Conservation (phyloP, 331 rosid species). For the Quercus phellos region DNA sequence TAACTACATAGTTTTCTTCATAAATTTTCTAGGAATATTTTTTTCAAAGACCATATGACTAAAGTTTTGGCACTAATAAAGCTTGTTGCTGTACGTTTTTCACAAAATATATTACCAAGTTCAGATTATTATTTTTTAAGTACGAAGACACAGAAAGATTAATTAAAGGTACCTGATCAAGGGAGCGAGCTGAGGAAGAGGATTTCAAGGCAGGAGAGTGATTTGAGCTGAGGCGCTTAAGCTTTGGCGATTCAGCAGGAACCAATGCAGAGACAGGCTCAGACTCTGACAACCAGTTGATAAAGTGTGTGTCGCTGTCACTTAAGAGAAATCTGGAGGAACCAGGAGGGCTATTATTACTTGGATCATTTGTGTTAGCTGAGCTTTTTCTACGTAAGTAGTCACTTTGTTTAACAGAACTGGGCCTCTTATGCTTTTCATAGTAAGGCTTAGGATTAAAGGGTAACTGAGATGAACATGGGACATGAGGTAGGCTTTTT, state of each 20-base stretch:
- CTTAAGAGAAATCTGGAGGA: conserved; percentile 54
- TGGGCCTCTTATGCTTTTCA: conserved; percentile 44
- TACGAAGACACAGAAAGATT: background rate
- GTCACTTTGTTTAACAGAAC: conserved; percentile 37
- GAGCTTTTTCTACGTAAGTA: conserved; percentile 48
- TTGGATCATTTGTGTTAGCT: conserved; percentile 37
- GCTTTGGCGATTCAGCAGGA: conserved; percentile 14
- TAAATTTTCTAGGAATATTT: background rate
- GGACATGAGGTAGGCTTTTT: conserved; percentile 37
- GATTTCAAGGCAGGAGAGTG: conserved; percentile 25
- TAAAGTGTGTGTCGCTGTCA: conserved; percentile 40
- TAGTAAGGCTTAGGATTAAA: conserved; percentile 53
- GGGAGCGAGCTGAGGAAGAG: conserved; percentile 45
- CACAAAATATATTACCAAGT: background rate
- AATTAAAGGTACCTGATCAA: conserved; percentile 50
- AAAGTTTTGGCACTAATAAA: no score
- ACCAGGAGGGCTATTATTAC: conserved; percentile 12
- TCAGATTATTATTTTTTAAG: background rate
- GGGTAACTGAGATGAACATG: conserved; percentile 67
- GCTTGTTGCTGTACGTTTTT: background rate
- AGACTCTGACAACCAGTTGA: conserved; percentile 52
- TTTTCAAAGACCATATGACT: no score
- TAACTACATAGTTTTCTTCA: no score
- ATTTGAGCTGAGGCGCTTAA: conserved; percentile 16
- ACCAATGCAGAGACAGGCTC: conserved; percentile 15